Evolutionary conservation across 2,329 filamentous ascomycete genomes (phyloP).

Genomic region (Shiraia sp.): DNA sequence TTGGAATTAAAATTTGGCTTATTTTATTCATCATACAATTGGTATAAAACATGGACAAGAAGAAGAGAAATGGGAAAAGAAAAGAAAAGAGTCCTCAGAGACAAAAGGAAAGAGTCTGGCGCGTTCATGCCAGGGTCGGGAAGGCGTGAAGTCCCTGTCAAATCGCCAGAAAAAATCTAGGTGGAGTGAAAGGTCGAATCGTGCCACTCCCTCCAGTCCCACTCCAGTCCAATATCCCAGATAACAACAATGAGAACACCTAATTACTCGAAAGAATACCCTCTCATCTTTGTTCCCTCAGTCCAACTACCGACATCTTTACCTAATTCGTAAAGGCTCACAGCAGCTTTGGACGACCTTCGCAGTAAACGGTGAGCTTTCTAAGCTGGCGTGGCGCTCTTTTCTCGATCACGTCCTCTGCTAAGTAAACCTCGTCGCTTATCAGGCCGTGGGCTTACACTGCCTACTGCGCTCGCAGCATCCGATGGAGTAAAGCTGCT

Average conservation of each 20-base stretch:
- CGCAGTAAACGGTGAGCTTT: too few species aligned
- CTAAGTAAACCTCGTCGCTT: conserved; percentile 43
- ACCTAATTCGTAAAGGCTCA: neutral
- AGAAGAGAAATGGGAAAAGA: neutral
- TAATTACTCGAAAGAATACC: too few species aligned
- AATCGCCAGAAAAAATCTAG: too few species aligned
- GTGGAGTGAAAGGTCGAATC: too few species aligned
- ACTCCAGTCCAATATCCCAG: too few species aligned
- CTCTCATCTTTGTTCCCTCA: too few species aligned
- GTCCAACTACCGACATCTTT: neutral
- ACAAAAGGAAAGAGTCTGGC: neutral
- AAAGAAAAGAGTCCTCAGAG: neutral
- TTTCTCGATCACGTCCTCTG: conserved; percentile 36
- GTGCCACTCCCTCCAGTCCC: too few species aligned
- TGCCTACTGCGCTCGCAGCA: conserved; percentile 33
- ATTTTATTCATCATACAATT: too few species aligned
- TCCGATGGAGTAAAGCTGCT: conserved; percentile 68
- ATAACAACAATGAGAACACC: too few species aligned
- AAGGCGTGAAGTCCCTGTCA: too few species aligned
- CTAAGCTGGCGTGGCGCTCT: conserved; percentile 28
- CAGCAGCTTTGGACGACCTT: neutral
- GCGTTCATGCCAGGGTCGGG: too few species aligned
- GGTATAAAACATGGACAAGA: conserved; percentile 1
- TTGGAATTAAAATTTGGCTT: too few species aligned
- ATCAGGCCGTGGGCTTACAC: conserved; percentile 26